A percentile compares a stretch with the other conserved stretches of the same genome.
phyloP scores from a whole-genome alignment of 1,139 yeast genomes.

The Nakaseomyces uthaithaninus region DNA sequence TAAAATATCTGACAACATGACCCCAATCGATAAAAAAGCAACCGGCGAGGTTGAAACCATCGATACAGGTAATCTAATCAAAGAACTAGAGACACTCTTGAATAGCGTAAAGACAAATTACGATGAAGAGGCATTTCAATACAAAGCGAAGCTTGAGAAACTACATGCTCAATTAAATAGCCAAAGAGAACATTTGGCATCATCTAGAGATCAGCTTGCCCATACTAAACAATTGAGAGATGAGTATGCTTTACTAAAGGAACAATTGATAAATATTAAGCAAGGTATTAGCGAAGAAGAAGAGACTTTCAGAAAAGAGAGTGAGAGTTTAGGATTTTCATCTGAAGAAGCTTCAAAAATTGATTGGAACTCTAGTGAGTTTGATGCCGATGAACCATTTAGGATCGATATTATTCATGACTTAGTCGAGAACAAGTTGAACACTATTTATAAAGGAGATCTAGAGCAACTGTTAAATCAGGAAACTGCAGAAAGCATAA shows the following conservation, averaged over 20 bases:
- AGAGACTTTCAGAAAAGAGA: constrained; percentile 38
- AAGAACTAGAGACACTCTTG: constrained; percentile 24
- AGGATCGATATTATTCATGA: constrained; percentile 52
- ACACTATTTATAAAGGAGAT: constrained; percentile 27
- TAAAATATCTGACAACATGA: neutral
- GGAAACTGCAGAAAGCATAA: constrained; percentile 20
- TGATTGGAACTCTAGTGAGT: constrained; percentile 43
- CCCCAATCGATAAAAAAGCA: neutral
- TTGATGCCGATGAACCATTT: constrained; percentile 84
- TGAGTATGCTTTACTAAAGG: constrained; percentile 34
- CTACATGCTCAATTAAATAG: constrained; percentile 23
- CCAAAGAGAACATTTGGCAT: constrained; percentile 23
- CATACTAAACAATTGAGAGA: constrained; percentile 27
- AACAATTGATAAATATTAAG: constrained; percentile 46
- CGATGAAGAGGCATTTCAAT: constrained; percentile 24
- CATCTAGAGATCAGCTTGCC: constrained; percentile 24
- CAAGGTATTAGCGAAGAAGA: constrained; percentile 54
- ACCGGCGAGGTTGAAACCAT: constrained; percentile 13
- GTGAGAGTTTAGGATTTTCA: constrained; percentile 33
- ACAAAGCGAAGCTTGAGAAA: constrained; percentile 22
- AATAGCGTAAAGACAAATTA: constrained; percentile 27
- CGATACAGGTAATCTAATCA: constrained; percentile 24
- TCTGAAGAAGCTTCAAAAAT: constrained; percentile 32
- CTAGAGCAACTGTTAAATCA: constrained; percentile 21
- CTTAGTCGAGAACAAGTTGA: constrained; percentile 36